Conservation (phyloP, 331 rosid genomes). For the Malus hybrid region DNA sequence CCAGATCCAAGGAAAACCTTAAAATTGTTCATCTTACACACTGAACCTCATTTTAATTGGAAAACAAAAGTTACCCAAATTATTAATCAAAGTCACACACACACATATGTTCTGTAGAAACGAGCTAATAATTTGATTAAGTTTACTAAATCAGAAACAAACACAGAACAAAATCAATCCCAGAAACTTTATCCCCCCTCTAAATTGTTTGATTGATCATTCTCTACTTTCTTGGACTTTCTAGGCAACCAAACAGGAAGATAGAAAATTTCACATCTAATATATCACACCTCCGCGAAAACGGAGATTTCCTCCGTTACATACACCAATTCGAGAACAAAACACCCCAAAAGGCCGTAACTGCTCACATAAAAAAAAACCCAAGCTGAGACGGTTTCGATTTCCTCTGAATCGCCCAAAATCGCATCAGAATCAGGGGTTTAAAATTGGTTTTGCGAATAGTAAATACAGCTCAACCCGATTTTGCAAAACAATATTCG, state of each 20-base stretch:
- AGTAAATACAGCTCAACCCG: conserved; percentile 3
- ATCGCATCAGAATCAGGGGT: neutral
- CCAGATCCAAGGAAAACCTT: neutral
- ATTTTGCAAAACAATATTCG: neutral
- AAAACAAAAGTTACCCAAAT: neutral
- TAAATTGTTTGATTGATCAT: too few species aligned
- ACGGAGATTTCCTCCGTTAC: neutral
- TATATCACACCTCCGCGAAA: neutral
- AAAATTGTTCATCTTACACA: neutral
- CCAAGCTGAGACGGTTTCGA: neutral
- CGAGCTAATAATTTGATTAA: neutral
- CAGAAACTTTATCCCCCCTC: neutral
- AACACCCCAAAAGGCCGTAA: neutral
- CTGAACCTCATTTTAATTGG: neutral
- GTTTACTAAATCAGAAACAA: neutral
- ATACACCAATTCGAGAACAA: neutral
- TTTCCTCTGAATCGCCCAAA: neutral
- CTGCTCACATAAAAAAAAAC: neutral
- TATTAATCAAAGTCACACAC: neutral
- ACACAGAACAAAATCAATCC: neutral
- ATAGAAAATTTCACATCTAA: conserved; percentile 17
- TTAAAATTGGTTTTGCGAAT: neutral
- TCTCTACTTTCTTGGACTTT: too few species aligned
- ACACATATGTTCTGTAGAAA: neutral
- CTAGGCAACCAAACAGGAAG: too few species aligned